Percentiles rank a stretch among this genome's conserved stretches.
phyloP scores from a whole-genome alignment of 305 asterid genomes.

The Lippia alba region DNA sequence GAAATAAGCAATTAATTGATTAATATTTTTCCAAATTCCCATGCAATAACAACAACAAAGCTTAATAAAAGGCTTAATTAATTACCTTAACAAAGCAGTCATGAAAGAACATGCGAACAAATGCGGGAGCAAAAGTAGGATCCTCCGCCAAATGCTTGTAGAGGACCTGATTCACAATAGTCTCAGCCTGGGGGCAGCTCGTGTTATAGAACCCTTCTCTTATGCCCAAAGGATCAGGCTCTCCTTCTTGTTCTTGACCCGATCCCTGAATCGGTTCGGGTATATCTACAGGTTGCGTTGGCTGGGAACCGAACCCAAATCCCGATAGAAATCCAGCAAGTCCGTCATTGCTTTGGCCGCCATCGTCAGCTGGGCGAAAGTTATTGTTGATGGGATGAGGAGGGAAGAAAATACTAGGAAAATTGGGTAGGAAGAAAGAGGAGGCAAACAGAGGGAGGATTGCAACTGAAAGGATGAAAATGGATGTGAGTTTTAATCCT shows the following conservation, averaged over 20 bases:
- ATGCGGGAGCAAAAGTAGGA: conserved; percentile 52
- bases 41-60: too few species aligned
- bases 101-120: conserved; percentile 61
- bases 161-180: conserved; percentile 41
- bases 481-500: conserved; percentile 35
- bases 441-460: conserved; percentile 48
- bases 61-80: too few species aligned
- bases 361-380: too few species aligned
- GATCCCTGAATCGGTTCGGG: not conserved
- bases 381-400: too few species aligned
- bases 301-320: too few species aligned
- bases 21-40: too few species aligned
- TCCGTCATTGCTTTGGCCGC: too few species aligned
- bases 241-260: not conserved
- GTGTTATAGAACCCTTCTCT: conserved; percentile 46
- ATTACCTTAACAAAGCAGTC: conserved; percentile 43
- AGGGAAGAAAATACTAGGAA: conserved; percentile 8
- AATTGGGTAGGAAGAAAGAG: conserved; percentile 20
- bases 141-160: conserved; percentile 42
- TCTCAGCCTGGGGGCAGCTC: conserved; percentile 65
- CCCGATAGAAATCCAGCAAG: too few species aligned
- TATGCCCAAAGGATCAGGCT: too few species aligned
- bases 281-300: too few species aligned
- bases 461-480: conserved; percentile 39
- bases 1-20: too few species aligned